Percentiles rank a stretch among this genome's conserved stretches.
phyloP scores from a whole-genome alignment of 1,284 basidiomycete genomes.

The Ceratobasidium theobromae region DNA sequence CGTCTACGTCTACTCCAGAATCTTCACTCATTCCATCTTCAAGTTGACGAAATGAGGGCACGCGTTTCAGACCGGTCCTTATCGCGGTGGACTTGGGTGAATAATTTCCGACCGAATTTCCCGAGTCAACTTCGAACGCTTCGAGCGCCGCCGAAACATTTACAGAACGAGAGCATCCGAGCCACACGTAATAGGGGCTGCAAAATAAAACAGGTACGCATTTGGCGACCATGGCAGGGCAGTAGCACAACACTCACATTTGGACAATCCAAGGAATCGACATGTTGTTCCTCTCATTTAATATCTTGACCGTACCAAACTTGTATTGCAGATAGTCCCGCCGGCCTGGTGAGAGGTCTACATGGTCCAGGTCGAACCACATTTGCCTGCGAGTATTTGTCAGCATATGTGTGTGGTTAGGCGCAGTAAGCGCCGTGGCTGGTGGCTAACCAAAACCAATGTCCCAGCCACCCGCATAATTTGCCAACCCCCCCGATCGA shows the following conservation, averaged over 20 bases:
- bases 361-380: constrained; percentile 77
- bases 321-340: constrained; percentile 79
- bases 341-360: constrained; percentile 67
- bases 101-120: constrained; percentile 62
- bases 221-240: too few species aligned
- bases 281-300: constrained; percentile 75
- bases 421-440: constrained; percentile 43
- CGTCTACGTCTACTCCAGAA: constrained; percentile 45
- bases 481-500: constrained; percentile 71
- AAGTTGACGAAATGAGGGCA: constrained; percentile 40
- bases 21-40: constrained; percentile 38
- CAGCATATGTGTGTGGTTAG: background rate
- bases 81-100: constrained; percentile 44
- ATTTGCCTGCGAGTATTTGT: background rate
- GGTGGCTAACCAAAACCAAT: constrained; percentile 76
- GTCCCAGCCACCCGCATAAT: constrained; percentile 69
- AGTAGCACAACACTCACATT: constrained; percentile 51
- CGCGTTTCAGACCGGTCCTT: constrained; percentile 38
- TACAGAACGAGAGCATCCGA: constrained; percentile 67
- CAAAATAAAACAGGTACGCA: constrained; percentile 11
- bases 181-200: constrained; percentile 75
- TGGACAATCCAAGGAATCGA: constrained; percentile 67
- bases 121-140: constrained; percentile 71
- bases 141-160: constrained; percentile 62
- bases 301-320: constrained; percentile 73